A percentile compares a stretch with the other conserved stretches of the same genome.
Evolutionary conservation across 139 green algal genomes (phyloP).

Genomic region (Chlorella vulgaris): DNA sequence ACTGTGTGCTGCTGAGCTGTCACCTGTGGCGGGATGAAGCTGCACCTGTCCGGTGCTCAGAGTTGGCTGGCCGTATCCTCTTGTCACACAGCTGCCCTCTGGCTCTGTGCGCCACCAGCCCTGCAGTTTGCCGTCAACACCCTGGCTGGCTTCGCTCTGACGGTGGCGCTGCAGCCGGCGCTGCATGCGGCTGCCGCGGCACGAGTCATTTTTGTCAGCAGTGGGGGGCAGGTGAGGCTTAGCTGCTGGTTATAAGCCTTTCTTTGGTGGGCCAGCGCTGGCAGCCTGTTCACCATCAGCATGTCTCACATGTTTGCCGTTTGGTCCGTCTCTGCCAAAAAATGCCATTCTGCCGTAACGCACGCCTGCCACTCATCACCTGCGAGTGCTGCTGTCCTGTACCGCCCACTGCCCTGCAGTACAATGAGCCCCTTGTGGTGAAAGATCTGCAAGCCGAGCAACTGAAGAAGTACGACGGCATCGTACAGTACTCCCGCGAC

Average conservation of each 20-base stretch:
- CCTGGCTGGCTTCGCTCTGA: constrained; percentile 65
- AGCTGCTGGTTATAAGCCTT: no score
- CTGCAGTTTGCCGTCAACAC: constrained; percentile 73
- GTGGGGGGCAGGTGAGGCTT: constrained; percentile 47
- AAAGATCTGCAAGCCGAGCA: constrained; percentile 46
- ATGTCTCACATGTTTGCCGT: no score
- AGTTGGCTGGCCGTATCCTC: background rate
- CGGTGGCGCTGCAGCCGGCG: constrained; percentile 51
- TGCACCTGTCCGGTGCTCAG: no score
- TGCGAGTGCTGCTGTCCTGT: background rate
- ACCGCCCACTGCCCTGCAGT: constrained; percentile 35
- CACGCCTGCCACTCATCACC: no score
- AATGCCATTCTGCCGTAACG: no score
- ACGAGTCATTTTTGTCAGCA: constrained; percentile 66
- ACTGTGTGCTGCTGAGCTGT: no score
- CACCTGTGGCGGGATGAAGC: no score
- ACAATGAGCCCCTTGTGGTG: constrained; percentile 57
- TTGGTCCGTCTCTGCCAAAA: no score
- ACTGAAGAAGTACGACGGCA: constrained; percentile 48
- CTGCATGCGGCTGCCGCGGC: constrained; percentile 34
- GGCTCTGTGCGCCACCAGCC: background rate
- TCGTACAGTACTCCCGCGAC: constrained; percentile 58
- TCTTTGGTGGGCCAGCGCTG: no score
- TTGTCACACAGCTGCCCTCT: background rate
- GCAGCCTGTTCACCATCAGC: no score